These are phyloP conservation scores for Verbascum thapsus DNA, from an alignment of 257 asterid genomes.

Conservation along the genomic window DNA sequence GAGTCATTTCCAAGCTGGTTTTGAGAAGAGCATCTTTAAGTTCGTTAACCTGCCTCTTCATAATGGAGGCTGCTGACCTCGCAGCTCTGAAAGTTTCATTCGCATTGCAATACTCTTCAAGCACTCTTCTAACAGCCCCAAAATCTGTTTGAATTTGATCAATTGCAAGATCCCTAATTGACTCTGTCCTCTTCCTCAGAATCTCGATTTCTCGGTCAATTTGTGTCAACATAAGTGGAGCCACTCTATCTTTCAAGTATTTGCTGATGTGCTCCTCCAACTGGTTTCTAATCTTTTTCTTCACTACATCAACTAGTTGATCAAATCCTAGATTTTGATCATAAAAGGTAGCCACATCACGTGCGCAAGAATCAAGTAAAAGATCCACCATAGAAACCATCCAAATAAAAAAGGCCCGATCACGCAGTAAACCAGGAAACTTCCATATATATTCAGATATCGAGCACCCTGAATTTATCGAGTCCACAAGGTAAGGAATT, in stretches of 20 bases:
- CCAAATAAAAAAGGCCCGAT: conserved; percentile 84
- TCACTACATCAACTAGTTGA: conserved; percentile 78
- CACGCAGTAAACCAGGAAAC: conserved; percentile 57
- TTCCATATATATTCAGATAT: conserved; percentile 78
- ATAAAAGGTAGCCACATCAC: conserved; percentile 63
- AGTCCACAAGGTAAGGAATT: conserved; percentile 59
- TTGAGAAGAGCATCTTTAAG: conserved; percentile 76
- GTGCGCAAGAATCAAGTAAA: conserved; percentile 83
- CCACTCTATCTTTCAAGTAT: conserved; percentile 82
- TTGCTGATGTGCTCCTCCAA: conserved; percentile 73
- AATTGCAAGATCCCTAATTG: conserved; percentile 41
- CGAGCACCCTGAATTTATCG: conserved; percentile 69
- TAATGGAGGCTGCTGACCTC: conserved; percentile 72
- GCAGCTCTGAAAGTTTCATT: conserved; percentile 93
- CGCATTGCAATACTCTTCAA: conserved; percentile 86
- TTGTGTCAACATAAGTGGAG: conserved; percentile 56
- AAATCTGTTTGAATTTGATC: conserved; percentile 44
- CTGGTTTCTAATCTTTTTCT: conserved; percentile 59
- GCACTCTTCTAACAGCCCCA: conserved; percentile 56
- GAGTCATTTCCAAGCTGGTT: conserved; percentile 79
- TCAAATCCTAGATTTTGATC: conserved; percentile 86
- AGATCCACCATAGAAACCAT: conserved; percentile 78
- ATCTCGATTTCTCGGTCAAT: conserved; percentile 67
- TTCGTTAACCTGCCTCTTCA: conserved; percentile 78
- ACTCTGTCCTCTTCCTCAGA: conserved; percentile 53